Evolutionary conservation across 768 basidiomycete genomes (phyloP), one percentile per base, ranked within the genome.

Genomic region (Tricholoma sp.): DNA sequence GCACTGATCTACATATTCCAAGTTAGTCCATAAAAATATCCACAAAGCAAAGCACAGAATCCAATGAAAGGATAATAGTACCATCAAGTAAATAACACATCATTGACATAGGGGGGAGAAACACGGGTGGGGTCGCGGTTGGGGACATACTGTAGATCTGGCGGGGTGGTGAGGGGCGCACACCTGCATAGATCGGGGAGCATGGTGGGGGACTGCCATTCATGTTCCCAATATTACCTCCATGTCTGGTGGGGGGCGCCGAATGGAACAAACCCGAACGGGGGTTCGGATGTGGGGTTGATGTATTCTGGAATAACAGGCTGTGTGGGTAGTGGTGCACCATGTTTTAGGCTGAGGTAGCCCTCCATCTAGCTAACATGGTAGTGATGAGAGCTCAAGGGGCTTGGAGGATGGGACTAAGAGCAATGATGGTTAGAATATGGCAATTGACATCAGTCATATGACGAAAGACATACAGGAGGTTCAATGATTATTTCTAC

Each of bases 401-500:
- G 52, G 10, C 52, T 52, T 17, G 52, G 42, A 31, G 52, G 52
- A 42, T 41, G 52, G 24, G 52, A 53, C 52, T 53, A 28, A 17
- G 18, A 2, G 8, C 17, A 15, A 3, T 11, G 17, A 31, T n/a
- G 20, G 15, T 53, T 10, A 42, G 13, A 36, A 39, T 13, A 37
- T 36, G n/a, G n/a, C 28, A 28, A 20, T 10, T 2, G 3, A 36
- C 13, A 39, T 41, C 15, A 3, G 39, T n/a, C 17, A 41, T n/a
- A 6, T 11, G 29, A 31, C 24, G 6, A 31, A 20, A 51, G n/a
- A 56, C 59, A 31, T 49, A 58, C 63, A 8, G 63, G 63, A 51
- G 61, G 57, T 51, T 55, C 47, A 7, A 64, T 51, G 10, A 33
- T 53, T 15, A 64, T 61, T 11, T 18, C 12, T 7, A 62, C 52